Evolutionary conservation across 148 eudicot species (phyloP).

Genomic region (Heliamphora exappendiculata): DNA sequence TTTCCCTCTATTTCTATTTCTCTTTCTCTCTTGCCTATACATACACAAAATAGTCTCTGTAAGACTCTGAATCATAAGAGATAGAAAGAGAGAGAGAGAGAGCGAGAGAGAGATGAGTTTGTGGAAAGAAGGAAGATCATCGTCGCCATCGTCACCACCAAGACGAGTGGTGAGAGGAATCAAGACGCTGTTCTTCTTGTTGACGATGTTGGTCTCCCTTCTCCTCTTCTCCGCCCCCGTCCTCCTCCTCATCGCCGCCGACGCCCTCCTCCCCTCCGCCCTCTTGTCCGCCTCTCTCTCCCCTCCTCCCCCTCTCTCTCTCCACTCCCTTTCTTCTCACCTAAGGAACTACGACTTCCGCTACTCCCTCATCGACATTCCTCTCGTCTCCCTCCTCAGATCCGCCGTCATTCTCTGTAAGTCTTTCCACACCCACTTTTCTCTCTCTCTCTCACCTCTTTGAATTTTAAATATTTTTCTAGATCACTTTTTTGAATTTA

Average conservation of each 20-base stretch:
- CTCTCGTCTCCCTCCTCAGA: slow-evolving; percentile 41
- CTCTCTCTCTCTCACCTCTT: not conserved
- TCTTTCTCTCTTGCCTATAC: slow-evolving; percentile 7
- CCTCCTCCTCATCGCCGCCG: slow-evolving; percentile 40
- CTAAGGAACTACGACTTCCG: slow-evolving; percentile 45
- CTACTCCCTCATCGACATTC: slow-evolving; percentile 46
- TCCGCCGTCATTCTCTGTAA: slow-evolving; percentile 50
- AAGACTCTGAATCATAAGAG: not conserved
- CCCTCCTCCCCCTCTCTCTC: slow-evolving; percentile 27
- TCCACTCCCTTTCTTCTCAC: slow-evolving; percentile 19
- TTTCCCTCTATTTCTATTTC: not conserved
- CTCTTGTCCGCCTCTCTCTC: slow-evolving; percentile 44
- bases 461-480: no score
- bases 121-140: slow-evolving; percentile 39
- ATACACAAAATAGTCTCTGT: not conserved
- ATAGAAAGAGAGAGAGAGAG: not conserved
- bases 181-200: slow-evolving; percentile 43
- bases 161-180: slow-evolving; percentile 30
- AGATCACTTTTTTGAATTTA: no score
- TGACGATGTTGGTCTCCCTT: slow-evolving; percentile 50
- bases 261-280: slow-evolving; percentile 42
- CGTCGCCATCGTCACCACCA: no score
- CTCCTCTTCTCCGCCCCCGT: slow-evolving; percentile 50
- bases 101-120: slow-evolving; percentile 26
- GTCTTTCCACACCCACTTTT: slow-evolving; percentile 8